A percentile compares a stretch with the other conserved stretches of the same genome.
phyloP scores from a whole-genome alignment of 2,329 filamentous ascomycete species.

The Sporothrix globosa region DNA sequence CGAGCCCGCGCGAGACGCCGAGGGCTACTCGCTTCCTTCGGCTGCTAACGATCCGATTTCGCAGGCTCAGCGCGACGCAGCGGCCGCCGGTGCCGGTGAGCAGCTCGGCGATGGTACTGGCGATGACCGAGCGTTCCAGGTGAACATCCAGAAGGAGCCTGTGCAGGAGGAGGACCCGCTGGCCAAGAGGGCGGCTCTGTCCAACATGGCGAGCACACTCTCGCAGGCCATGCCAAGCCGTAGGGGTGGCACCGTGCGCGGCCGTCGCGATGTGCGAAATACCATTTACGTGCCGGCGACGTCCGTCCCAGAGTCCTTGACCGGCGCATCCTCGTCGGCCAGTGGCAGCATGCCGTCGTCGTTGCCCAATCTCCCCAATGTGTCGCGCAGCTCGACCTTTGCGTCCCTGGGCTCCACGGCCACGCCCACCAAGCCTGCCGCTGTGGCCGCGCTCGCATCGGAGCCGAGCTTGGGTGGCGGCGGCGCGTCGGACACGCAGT shows the following conservation, averaged over 20 bases:
- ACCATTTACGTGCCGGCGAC: constrained; percentile 74
- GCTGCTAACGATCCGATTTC: constrained; percentile 68
- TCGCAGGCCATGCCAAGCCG: constrained; percentile 67
- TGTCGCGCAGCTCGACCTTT: constrained; percentile 42
- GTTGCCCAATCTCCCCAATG: background rate
- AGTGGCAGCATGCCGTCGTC: background rate
- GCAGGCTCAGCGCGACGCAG: constrained; percentile 69
- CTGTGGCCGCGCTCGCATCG: constrained; percentile 62
- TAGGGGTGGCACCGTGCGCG: constrained; percentile 76
- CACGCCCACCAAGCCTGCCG: constrained; percentile 48
- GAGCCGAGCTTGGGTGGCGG: constrained; percentile 56
- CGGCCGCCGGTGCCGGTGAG: constrained; percentile 43
- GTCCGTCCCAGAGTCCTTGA: constrained; percentile 42
- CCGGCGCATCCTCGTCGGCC: constrained; percentile 27
- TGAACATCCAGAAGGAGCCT: constrained; percentile 77
- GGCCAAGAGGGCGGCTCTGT: constrained; percentile 72
- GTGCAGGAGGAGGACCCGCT: constrained; percentile 77
- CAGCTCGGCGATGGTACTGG: constrained; percentile 56
- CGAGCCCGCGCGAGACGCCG: constrained; percentile 64
- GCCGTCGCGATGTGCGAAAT: constrained; percentile 87
- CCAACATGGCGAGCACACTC: constrained; percentile 74
- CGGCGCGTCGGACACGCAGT: constrained; percentile 79
- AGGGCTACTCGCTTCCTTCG: constrained; percentile 75
- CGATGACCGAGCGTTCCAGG: constrained; percentile 68
- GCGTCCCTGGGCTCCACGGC: constrained; percentile 32